phyloP scores from a whole-genome alignment of 208 protist genomes.

The Wallacemonas collosoma region DNA sequence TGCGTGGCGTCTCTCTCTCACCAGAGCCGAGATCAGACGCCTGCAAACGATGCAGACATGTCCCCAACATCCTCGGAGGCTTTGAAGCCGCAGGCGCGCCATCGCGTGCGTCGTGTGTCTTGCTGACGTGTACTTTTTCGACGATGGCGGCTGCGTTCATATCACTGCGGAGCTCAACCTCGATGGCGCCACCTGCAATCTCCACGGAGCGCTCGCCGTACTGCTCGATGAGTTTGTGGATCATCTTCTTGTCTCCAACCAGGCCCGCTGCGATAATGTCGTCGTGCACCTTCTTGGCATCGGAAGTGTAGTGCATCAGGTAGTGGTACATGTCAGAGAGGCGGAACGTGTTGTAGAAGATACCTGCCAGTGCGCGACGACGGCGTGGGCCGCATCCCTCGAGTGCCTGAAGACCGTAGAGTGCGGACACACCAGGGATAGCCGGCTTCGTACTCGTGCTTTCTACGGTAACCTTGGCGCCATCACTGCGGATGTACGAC shows the following conservation, averaged over 20 bases:
- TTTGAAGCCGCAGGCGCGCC: not conserved
- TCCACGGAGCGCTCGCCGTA: slow-evolving; percentile 14
- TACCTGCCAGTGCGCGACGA: slow-evolving; percentile 12
- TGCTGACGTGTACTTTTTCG: not conserved
- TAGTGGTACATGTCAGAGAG: slow-evolving; percentile 32
- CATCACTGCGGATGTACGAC: slow-evolving; percentile 18
- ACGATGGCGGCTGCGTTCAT: not conserved
- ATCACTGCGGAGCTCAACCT: not conserved
- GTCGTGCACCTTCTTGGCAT: slow-evolving; percentile 16
- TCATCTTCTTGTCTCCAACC: not conserved
- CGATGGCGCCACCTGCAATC: not conserved
- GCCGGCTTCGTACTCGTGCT: not conserved
- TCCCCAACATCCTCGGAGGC: not conserved
- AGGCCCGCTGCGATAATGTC: slow-evolving; percentile 1
- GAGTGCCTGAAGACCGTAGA: slow-evolving; percentile 37
- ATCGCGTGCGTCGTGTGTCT: not conserved
- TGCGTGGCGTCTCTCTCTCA: not conserved
- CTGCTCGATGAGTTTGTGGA: not conserved
- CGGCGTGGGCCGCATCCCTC: slow-evolving; percentile 23
- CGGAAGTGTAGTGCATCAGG: slow-evolving; percentile 15
- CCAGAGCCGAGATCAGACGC: not conserved
- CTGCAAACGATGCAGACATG: slow-evolving; percentile 1
- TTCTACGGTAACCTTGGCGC: slow-evolving; percentile 13
- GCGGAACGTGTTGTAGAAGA: slow-evolving; percentile 32
- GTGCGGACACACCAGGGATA: slow-evolving; percentile 22